Evolutionary conservation across 345 rosid genomes (phyloP).

Genomic region (Gossypium longicalyx): DNA sequence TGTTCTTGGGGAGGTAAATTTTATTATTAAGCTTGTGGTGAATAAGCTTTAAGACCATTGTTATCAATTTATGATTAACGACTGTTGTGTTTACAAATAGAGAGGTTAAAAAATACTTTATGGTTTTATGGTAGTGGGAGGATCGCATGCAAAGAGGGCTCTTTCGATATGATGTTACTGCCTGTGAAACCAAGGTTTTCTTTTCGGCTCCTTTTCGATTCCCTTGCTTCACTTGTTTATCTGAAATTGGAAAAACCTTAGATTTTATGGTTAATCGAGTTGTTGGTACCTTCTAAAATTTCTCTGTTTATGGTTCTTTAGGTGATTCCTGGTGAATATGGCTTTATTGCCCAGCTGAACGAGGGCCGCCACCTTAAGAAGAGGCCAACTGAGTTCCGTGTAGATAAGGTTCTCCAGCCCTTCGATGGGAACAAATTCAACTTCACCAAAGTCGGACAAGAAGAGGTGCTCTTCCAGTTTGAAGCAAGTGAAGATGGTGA

Average conservation of each 20-base stretch:
- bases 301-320: constrained; percentile 23
- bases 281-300: background rate
- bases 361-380: constrained; percentile 95
- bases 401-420: constrained; percentile 89
- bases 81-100: background rate
- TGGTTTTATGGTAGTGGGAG: constrained; percentile 68
- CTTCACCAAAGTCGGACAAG: constrained; percentile 92
- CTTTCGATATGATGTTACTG: constrained; percentile 91
- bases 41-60: background rate
- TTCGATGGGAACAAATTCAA: constrained; percentile 89
- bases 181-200: constrained; percentile 85
- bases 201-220: background rate
- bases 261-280: background rate
- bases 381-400: constrained; percentile 91
- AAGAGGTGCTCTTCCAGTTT: constrained; percentile 93
- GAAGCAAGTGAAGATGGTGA: constrained; percentile 71
- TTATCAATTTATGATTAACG: background rate
- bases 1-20: constrained; percentile 73
- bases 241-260: background rate
- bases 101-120: constrained; percentile 11
- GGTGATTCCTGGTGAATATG: constrained; percentile 83
- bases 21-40: constrained; percentile 8
- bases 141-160: constrained; percentile 87
- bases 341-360: constrained; percentile 92
- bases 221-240: constrained; percentile 6